Base-by-base conservation (phyloP, 1,284 basidiomycete species). In the Leccinum glutinopallens region DNA sequence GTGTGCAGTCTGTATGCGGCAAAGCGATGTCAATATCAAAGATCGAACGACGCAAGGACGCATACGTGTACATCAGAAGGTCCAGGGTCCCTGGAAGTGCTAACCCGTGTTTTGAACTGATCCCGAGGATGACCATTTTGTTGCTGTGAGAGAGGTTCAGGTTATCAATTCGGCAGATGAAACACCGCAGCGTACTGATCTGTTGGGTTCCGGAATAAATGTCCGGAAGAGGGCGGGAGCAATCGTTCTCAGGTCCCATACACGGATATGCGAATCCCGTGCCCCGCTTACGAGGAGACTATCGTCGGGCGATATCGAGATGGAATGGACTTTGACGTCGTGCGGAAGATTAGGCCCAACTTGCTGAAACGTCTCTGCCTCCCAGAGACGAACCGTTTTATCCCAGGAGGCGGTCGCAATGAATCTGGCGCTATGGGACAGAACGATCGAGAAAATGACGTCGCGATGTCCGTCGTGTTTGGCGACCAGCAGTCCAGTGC, bases 381-480 rank as follows among this genome's bases (percentile, higher is more conserved):
- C 70, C 66, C 70, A 5, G 72, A 25, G 25, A 25, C 25, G 25
- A 25, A 25, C 25, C 25, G 25, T 72, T 22, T 60, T 74, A 33
- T 72, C 71, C 66, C 62, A 32, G 2, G 71, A 72, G 3, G 71
- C 71, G 5, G 71, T 73, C 8, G 61, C 69, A 32, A 72, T 29
- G 49, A 74, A 73, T 4, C 63, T 73, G 56, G 41, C 39, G 3
- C 59, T 62, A 33, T 62, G 65, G 15, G 61, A 66, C 15, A 71
- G 10, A 0, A 5, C 39, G 19, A 74, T 73, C 2, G 62, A 65
- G 41, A 39, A 70, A 51, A 72, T 57, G 3, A 63, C 64, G n/a
- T 72, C 68, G 6, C 15, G 8, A 5, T 72, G 72, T 46, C 55
- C 65, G 15, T 3, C 49, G 35, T 55, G 66, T 1, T 62, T 57